phyloP scores from a whole-genome alignment of 495 filamentous ascomycete species.

The Aspergillus mulundensis region DNA sequence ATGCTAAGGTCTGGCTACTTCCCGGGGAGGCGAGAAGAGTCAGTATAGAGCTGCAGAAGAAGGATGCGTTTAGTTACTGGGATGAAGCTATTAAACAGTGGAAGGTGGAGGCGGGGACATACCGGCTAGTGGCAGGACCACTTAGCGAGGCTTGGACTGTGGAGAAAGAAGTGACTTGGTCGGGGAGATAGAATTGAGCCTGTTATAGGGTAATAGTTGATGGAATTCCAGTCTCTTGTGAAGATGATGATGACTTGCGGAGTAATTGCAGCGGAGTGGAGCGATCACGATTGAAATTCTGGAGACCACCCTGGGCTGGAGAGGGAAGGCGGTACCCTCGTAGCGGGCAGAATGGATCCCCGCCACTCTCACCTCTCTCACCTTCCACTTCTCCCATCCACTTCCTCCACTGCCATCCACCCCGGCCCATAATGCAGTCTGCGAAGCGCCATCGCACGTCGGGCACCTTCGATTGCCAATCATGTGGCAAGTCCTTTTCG shows the following conservation, averaged over 20 bases:
- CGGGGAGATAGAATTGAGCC: neutral
- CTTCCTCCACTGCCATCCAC: neutral
- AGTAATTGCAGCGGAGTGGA: too few species aligned
- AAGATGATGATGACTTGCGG: too few species aligned
- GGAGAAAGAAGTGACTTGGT: neutral
- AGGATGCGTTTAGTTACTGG: conserved; percentile 1
- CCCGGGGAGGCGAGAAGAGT: neutral
- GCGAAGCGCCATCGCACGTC: neutral
- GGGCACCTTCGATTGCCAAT: neutral
- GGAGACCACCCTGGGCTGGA: too few species aligned
- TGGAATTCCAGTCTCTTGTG: too few species aligned
- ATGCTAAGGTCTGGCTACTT: neutral
- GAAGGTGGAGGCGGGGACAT: neutral
- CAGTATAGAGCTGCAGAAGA: neutral
- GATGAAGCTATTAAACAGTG: neutral
- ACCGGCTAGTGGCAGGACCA: neutral
- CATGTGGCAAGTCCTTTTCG: neutral
- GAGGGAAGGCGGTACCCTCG: too few species aligned
- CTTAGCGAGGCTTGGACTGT: neutral
- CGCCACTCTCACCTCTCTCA: too few species aligned
- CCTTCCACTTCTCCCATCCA: neutral
- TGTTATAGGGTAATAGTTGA: too few species aligned
- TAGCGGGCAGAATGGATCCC: too few species aligned
- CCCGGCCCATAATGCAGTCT: neutral
- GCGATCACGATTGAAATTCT: too few species aligned